A percentile compares a stretch with the other conserved stretches of the same genome.
Conservation (phyloP, 1,139 yeast genomes). For the Diutina rugosa region DNA sequence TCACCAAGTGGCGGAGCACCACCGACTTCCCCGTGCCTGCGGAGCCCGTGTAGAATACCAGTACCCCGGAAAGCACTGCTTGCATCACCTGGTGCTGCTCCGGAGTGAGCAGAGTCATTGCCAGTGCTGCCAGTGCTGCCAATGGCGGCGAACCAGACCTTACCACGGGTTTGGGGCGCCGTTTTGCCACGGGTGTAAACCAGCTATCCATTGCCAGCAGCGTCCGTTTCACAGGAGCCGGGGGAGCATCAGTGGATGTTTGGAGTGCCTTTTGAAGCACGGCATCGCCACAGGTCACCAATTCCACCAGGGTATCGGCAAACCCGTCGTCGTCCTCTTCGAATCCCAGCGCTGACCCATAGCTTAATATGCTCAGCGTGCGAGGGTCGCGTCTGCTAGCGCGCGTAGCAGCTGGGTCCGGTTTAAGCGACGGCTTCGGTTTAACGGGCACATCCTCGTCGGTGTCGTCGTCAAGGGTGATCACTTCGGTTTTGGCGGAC, state of each 20-base stretch:
- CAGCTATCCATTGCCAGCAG: neutral
- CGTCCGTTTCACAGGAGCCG: neutral
- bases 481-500: neutral
- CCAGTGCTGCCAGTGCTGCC: slow-evolving; percentile 25
- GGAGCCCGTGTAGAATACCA: slow-evolving; percentile 59
- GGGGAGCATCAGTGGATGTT: neutral
- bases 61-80: slow-evolving; percentile 3
- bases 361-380: neutral
- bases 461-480: neutral
- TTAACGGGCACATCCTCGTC: neutral
- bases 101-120: slow-evolving; percentile 26
- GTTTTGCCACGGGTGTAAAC: neutral
- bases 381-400: neutral
- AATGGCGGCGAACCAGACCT: neutral
- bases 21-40: slow-evolving; percentile 86
- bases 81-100: slow-evolving; percentile 25
- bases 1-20: slow-evolving; percentile 48
- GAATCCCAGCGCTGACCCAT: neutral
- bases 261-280: neutral
- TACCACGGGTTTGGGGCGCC: neutral
- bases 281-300: neutral
- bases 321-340: neutral
- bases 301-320: neutral
- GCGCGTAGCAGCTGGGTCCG: neutral
- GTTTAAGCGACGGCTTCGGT: neutral